A percentile compares a stretch with the other conserved stretches of the same genome.
phyloP scores from a whole-genome alignment of 139 green algal species.

The Picochlorum sp. region DNA sequence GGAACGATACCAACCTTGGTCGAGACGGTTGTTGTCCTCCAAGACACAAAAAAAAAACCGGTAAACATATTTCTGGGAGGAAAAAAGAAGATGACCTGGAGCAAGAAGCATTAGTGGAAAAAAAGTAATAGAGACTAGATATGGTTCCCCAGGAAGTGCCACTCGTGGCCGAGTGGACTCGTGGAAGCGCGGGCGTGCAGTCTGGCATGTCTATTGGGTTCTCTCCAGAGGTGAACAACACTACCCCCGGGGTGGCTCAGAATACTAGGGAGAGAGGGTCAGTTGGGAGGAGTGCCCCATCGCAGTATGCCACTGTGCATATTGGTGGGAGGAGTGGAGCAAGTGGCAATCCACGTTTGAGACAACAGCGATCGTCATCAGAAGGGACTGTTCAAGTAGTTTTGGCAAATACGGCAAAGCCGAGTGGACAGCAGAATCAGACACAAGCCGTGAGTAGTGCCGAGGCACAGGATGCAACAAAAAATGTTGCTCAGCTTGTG shows the following conservation, averaged over 20 bases:
- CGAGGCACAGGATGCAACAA: background rate
- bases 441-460: background rate
- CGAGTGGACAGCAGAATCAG: background rate
- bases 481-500: background rate
- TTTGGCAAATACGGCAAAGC: background rate
- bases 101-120: too few relatives aligned
- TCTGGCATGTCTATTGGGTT: background rate
- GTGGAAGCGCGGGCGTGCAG: background rate
- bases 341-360: conserved; percentile 6
- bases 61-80: too few relatives aligned
- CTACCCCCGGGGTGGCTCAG: background rate
- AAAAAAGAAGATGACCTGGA: too few relatives aligned
- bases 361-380: conserved; percentile 1
- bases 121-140: too few relatives aligned
- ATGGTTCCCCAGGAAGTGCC: background rate
- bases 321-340: conserved; percentile 2
- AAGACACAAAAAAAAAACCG: too few relatives aligned
- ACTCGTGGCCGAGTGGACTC: conserved; percentile 8
- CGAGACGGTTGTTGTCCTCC: too few relatives aligned
- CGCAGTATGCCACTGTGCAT: conserved; percentile 7
- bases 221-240: background rate
- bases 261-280: background rate
- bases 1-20: too few relatives aligned
- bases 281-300: background rate
- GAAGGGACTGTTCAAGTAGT: conserved; percentile 13